Conservation (phyloP, 2,329 filamentous ascomycete species). For the Aaosphaeria pasadenensis region DNA sequence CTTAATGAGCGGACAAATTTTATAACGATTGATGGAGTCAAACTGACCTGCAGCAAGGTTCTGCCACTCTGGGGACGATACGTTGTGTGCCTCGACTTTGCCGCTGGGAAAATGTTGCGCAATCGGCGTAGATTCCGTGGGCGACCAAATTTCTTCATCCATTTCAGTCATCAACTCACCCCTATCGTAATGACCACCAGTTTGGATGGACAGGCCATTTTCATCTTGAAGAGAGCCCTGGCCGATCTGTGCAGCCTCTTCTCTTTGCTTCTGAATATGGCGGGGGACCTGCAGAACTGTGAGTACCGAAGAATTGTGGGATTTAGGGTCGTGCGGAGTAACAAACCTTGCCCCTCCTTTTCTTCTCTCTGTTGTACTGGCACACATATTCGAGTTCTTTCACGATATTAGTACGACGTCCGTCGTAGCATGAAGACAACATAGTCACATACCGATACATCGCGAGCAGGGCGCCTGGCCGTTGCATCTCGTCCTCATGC, state of each 20-base stretch:
- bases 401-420: background rate
- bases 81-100: conserved; percentile 21
- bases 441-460: conserved; percentile 71
- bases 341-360: conserved; percentile 90
- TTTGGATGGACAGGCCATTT: conserved; percentile 21
- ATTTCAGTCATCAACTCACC: conserved; percentile 27
- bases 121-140: conserved; percentile 31
- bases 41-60: conserved; percentile 24
- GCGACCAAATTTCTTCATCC: conserved; percentile 37
- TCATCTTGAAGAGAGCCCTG: conserved; percentile 23
- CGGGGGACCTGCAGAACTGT: conserved; percentile 27
- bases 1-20: background rate
- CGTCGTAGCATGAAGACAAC: background rate
- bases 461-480: conserved; percentile 88
- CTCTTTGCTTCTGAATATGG: conserved; percentile 37
- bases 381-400: conserved; percentile 82
- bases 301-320: background rate
- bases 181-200: conserved; percentile 24
- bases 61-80: conserved; percentile 28
- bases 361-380: conserved; percentile 87
- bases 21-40: background rate
- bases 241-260: conserved; percentile 27
- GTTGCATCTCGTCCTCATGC: conserved; percentile 90
- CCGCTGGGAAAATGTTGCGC: conserved; percentile 28
- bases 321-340: background rate